These are phyloP conservation scores for Blastocystis sp. DNA, from an alignment of 352 stramenopile species.

Conservation along the genomic window DNA sequence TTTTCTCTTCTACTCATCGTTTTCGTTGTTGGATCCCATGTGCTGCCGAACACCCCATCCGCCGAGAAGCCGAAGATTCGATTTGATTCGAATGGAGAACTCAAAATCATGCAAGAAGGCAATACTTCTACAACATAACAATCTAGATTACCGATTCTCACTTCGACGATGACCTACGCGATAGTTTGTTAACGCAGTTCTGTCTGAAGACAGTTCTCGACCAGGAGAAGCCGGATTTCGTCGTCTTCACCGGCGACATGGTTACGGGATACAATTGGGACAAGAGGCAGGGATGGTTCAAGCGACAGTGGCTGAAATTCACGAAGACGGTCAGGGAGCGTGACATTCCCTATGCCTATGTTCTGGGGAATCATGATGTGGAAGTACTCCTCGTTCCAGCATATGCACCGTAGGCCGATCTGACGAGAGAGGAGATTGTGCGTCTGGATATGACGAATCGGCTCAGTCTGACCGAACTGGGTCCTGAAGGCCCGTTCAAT, in stretches of 20 bases:
- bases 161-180: conserved; percentile 56
- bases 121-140: neutral
- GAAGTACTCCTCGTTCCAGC: conserved; percentile 6
- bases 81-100: conserved; percentile 47
- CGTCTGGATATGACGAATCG: conserved; percentile 55
- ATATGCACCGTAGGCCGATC: conserved; percentile 22
- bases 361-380: conserved; percentile 66
- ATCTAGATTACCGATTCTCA: conserved; percentile 55
- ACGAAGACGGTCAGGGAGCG: neutral
- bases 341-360: conserved; percentile 54
- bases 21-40: neutral
- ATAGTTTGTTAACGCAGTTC: conserved; percentile 36
- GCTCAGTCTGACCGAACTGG: conserved; percentile 50
- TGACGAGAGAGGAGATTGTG: conserved; percentile 53
- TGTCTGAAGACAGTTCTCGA: conserved; percentile 36
- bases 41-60: neutral
- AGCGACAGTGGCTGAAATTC: conserved; percentile 45
- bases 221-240: conserved; percentile 57
- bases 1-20: neutral
- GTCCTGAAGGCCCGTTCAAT: conserved; percentile 50
- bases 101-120: conserved; percentile 45
- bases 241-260: conserved; percentile 69
- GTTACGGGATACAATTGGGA: conserved; percentile 69
- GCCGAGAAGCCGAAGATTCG: neutral
- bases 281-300: conserved; percentile 41